Percentiles rank a stretch among this genome's conserved stretches.
These are phyloP conservation scores for Hortaea werneckii DNA, from an alignment of 2,329 filamentous ascomycete species.

Conservation along the genomic window DNA sequence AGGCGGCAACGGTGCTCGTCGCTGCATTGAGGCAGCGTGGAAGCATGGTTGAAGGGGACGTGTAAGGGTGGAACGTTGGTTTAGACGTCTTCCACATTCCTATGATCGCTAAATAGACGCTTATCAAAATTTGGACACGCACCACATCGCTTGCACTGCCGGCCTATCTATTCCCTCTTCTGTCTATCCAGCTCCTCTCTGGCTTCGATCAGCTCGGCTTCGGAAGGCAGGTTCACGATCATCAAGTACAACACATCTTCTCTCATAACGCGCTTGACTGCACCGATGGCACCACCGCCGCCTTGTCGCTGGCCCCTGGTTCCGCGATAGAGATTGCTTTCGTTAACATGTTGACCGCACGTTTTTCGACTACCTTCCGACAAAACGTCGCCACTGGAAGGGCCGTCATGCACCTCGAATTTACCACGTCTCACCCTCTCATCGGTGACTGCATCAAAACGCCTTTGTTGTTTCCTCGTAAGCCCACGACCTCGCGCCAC, in stretches of 20 bases:
- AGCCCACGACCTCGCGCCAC: slow-evolving; percentile 2
- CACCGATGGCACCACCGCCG: slow-evolving; percentile 2
- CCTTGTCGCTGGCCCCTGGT: background rate
- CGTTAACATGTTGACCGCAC: too few relatives aligned
- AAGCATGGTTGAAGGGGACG: too few relatives aligned
- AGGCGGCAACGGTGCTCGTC: too few relatives aligned
- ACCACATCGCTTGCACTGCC: too few relatives aligned
- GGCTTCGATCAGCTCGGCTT: slow-evolving; percentile 30
- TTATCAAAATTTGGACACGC: too few relatives aligned
- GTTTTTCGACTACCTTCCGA: slow-evolving; percentile 31
- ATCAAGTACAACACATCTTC: slow-evolving; percentile 41
- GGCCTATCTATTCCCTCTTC: background rate
- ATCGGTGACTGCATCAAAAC: slow-evolving; percentile 4
- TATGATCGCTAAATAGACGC: too few relatives aligned
- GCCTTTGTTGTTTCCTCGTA: slow-evolving; percentile 1
- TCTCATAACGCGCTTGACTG: slow-evolving; percentile 13
- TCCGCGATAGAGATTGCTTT: slow-evolving; percentile 24
- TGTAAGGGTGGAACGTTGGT: too few relatives aligned
- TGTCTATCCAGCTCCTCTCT: background rate
- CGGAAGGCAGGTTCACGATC: slow-evolving; percentile 41
- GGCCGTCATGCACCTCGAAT: background rate
- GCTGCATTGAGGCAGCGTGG: too few relatives aligned
- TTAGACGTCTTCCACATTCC: too few relatives aligned
- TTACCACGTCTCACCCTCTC: slow-evolving; percentile 1
- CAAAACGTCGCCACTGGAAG: slow-evolving; percentile 26